Evolutionary conservation across 768 basidiomycete genomes (phyloP).

Genomic region (Lactarius hengduanensis): DNA sequence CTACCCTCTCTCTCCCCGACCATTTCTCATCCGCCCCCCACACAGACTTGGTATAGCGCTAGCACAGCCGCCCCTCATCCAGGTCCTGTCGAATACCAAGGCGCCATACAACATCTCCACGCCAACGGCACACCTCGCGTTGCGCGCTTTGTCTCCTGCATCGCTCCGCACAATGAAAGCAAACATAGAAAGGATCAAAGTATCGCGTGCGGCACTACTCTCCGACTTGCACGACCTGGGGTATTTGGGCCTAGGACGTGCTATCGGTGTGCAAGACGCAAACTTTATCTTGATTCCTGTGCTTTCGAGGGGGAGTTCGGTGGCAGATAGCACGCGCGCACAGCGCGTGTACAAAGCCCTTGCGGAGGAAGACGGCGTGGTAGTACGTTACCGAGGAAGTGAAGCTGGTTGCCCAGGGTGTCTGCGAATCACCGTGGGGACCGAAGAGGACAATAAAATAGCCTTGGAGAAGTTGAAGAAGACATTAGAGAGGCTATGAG

Average conservation of each 20-base stretch:
- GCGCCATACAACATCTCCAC: constrained; percentile 97
- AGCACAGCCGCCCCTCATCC: constrained; percentile 86
- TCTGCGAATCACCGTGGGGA: constrained; percentile 87
- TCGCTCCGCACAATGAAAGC: constrained; percentile 63
- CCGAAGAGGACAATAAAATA: constrained; percentile 68
- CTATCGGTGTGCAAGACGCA: constrained; percentile 81
- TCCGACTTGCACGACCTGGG: constrained; percentile 46
- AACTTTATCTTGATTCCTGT: constrained; percentile 90
- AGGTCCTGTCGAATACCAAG: constrained; percentile 91
- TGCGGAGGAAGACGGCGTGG: constrained; percentile 83
- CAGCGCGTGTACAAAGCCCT: constrained; percentile 70
- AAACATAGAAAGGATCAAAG: constrained; percentile 58
- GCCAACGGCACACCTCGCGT: constrained; percentile 81
- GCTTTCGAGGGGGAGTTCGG: constrained; percentile 44
- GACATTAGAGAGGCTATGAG: constrained; percentile 42
- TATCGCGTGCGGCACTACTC: constrained; percentile 58
- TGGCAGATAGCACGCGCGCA: constrained; percentile 61
- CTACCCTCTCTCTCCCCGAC: neutral
- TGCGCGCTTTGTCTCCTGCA: constrained; percentile 67
- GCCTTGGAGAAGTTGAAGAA: constrained; percentile 55
- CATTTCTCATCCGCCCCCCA: neutral
- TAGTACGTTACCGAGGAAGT: constrained; percentile 84
- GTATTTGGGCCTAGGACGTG: constrained; percentile 56
- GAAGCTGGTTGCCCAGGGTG: constrained; percentile 88
- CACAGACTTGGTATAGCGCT: constrained; percentile 86